These are phyloP conservation scores for Physocladia obscura DNA, from an alignment of 192 early-diverging fungal species.

Conservation along the genomic window DNA sequence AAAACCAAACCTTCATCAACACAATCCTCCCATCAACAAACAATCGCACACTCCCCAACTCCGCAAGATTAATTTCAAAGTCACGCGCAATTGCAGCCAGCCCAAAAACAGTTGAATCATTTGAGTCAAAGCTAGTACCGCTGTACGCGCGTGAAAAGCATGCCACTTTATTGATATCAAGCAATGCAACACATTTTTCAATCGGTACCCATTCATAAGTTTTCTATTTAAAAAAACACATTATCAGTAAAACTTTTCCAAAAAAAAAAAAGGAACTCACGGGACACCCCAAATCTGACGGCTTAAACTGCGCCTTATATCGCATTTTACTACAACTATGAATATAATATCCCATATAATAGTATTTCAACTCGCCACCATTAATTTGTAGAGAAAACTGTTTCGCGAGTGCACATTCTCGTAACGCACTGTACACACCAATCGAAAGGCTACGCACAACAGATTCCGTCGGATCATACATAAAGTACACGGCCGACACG, in stretches of 20 bases:
- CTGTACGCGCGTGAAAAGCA: slow-evolving; percentile 29
- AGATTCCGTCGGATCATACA: slow-evolving; percentile 74
- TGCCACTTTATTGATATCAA: slow-evolving; percentile 56
- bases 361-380: slow-evolving; percentile 68
- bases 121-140: background rate
- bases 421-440: slow-evolving; percentile 83
- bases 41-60: background rate
- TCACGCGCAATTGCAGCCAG: background rate
- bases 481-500: slow-evolving; percentile 90
- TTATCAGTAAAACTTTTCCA: background rate
- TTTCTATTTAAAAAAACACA: slow-evolving; percentile 3
- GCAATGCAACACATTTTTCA: slow-evolving; percentile 47
- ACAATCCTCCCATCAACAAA: background rate
- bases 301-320: slow-evolving; percentile 88
- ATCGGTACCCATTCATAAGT: slow-evolving; percentile 43
- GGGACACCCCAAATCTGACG: slow-evolving; percentile 80
- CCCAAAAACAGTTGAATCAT: slow-evolving; percentile 6
- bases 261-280: slow-evolving; percentile 1
- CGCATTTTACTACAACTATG: slow-evolving; percentile 90
- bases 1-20: slow-evolving; percentile 6
- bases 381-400: slow-evolving; percentile 44
- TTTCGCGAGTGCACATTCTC: slow-evolving; percentile 73
- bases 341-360: slow-evolving; percentile 96
- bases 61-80: background rate
- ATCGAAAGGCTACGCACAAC: slow-evolving; percentile 71